phyloP scores from a whole-genome alignment of 179 eudicot species.

The Actinidia arguta region DNA sequence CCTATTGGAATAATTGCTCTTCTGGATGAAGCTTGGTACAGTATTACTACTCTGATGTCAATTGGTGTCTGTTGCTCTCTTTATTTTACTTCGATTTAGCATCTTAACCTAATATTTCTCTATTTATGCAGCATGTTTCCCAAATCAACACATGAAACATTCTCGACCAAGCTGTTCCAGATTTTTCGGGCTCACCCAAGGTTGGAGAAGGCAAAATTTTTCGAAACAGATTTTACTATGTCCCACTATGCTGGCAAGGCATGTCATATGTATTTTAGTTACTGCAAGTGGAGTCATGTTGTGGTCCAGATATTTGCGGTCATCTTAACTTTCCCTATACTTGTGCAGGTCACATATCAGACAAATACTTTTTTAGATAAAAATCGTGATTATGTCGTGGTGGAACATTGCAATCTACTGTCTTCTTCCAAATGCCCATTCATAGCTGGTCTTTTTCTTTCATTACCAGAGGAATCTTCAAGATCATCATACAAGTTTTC shows the following conservation, averaged over 20 bases:
- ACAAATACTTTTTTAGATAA: conserved; percentile 85
- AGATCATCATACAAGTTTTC: conserved; percentile 98
- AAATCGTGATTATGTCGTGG: conserved; percentile 97
- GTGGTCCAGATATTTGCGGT: not conserved
- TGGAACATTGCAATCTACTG: conserved; percentile 85
- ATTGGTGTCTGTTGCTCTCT: conserved; percentile 26
- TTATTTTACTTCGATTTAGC: not conserved
- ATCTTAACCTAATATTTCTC: conserved; percentile 19
- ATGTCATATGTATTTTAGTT: conserved; percentile 18
- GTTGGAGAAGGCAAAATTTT: conserved; percentile 90
- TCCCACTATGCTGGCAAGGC: conserved; percentile 99
- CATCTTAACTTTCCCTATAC: not conserved
- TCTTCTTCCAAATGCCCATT: conserved; percentile 86
- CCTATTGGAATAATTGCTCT: conserved; percentile 95
- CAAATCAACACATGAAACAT: conserved; percentile 88
- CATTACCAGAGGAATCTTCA: conserved; percentile 79
- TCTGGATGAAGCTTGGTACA: conserved; percentile 97
- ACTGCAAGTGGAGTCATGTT: not conserved
- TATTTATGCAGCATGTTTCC: conserved; percentile 87
- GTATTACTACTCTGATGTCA: conserved; percentile 18
- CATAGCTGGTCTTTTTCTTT: conserved; percentile 79
- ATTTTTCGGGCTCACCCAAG: conserved; percentile 80
- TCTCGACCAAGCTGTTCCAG: conserved; percentile 89
- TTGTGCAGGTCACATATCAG: conserved; percentile 83
- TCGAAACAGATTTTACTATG: conserved; percentile 89